Evolutionary conservation across 306 rosid species (phyloP).

Genomic region (Luffa aegyptiaca): DNA sequence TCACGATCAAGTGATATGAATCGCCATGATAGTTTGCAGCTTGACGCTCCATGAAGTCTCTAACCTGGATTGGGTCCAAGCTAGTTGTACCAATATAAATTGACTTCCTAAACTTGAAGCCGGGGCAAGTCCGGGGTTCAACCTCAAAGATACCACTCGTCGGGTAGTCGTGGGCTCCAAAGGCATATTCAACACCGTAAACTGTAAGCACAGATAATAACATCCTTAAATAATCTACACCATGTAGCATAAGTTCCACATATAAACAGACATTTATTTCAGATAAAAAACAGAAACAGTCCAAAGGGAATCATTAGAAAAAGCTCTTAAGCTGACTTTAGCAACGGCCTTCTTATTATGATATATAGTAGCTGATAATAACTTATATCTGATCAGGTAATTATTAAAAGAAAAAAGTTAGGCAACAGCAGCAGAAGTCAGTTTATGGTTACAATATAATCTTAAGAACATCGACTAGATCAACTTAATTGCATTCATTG

Average conservation of each 20-base stretch:
- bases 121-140: constrained; percentile 14
- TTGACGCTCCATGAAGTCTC: constrained; percentile 10
- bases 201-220: background rate
- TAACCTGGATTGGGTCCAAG: constrained; percentile 10
- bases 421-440: no score
- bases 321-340: background rate
- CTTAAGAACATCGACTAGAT: background rate
- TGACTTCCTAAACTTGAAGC: constrained; percentile 16
- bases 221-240: background rate
- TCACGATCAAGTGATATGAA: constrained; percentile 10
- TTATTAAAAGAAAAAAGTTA: no score
- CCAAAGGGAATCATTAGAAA: background rate
- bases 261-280: background rate
- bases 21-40: constrained; percentile 10
- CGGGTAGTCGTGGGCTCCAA: constrained; percentile 14
- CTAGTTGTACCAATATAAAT: constrained; percentile 6
- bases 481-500: background rate
- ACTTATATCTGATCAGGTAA: background rate
- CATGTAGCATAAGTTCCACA: background rate
- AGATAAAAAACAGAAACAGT: background rate
- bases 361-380: background rate
- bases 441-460: background rate
- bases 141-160: constrained; percentile 12
- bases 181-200: constrained; percentile 9
- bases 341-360: background rate